A percentile compares a stretch with the other conserved stretches of the same genome.
Conservation (phyloP, 2,329 filamentous ascomycete species). For the Trichophyton mentagrophytes region DNA sequence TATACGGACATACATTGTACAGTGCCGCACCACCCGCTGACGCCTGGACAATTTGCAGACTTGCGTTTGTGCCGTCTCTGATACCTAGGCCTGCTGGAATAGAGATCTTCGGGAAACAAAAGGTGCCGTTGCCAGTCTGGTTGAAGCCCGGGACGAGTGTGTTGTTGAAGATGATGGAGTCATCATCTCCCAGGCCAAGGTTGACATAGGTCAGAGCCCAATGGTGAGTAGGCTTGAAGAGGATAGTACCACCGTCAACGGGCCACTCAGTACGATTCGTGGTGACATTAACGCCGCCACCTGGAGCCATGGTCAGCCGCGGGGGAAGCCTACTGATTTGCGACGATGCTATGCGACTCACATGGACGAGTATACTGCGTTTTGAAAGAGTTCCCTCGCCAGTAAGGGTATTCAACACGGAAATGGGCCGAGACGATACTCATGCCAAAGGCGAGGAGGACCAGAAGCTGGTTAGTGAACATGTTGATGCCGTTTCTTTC, state of each 20-base stretch:
- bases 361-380: conserved; percentile 33
- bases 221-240: conserved; percentile 30
- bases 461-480: not conserved
- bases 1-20: conserved; percentile 33
- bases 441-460: conserved; percentile 4
- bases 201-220: conserved; percentile 38
- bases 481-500: not conserved
- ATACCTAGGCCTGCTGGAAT: conserved; percentile 20
- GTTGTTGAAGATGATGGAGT: conserved; percentile 35
- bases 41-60: conserved; percentile 36
- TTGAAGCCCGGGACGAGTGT: conserved; percentile 34
- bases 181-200: conserved; percentile 29
- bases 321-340: not conserved
- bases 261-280: conserved; percentile 38
- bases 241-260: conserved; percentile 31
- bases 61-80: conserved; percentile 30
- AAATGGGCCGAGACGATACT: conserved; percentile 18
- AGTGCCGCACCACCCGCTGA: conserved; percentile 28
- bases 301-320: conserved; percentile 14
- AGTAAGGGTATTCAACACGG: conserved; percentile 19
- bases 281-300: conserved; percentile 30
- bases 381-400: conserved; percentile 33
- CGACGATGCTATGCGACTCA: conserved; percentile 14
- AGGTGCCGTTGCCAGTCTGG: conserved; percentile 35
- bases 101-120: conserved; percentile 31